Evolutionary conservation across 1,284 basidiomycete species (phyloP).

Genomic region (Lentinus polychrous): DNA sequence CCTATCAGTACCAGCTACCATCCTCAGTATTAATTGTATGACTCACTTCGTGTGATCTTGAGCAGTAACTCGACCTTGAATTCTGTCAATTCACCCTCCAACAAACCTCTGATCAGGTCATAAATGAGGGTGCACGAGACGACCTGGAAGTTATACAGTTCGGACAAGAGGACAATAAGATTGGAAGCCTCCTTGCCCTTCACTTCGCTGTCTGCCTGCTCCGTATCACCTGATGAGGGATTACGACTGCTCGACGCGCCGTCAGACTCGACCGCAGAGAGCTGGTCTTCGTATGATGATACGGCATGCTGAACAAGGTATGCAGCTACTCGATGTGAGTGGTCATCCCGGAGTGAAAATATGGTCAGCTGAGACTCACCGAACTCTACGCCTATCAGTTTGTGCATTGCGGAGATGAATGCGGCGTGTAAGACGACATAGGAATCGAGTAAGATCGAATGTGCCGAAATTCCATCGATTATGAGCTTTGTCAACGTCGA

Average conservation of each 20-base stretch:
- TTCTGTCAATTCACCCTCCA: slow-evolving; percentile 65
- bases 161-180: slow-evolving; percentile 80
- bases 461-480: slow-evolving; percentile 77
- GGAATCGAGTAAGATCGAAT: slow-evolving; percentile 82
- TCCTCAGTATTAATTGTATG: too few species aligned
- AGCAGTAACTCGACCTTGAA: slow-evolving; percentile 83
- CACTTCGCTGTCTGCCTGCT: slow-evolving; percentile 9
- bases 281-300: slow-evolving; percentile 54
- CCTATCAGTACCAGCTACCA: too few species aligned
- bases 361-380: slow-evolving; percentile 40
- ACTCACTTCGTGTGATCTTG: slow-evolving; percentile 79
- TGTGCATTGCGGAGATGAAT: slow-evolving; percentile 80
- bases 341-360: background rate
- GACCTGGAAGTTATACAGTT: slow-evolving; percentile 95
- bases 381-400: slow-evolving; percentile 86
- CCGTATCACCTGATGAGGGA: slow-evolving; percentile 9
- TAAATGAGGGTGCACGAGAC: slow-evolving; percentile 85
- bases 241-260: slow-evolving; percentile 1
- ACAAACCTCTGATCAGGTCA: slow-evolving; percentile 80
- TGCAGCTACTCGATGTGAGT: slow-evolving; percentile 44
- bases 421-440: slow-evolving; percentile 91
- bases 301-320: slow-evolving; percentile 72
- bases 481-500: slow-evolving; percentile 74
- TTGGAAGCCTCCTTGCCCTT: slow-evolving; percentile 86
- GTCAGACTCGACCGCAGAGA: slow-evolving; percentile 17